Conservation (phyloP, 2,329 filamentous ascomycete species). For the Colletotrichum sp. region DNA sequence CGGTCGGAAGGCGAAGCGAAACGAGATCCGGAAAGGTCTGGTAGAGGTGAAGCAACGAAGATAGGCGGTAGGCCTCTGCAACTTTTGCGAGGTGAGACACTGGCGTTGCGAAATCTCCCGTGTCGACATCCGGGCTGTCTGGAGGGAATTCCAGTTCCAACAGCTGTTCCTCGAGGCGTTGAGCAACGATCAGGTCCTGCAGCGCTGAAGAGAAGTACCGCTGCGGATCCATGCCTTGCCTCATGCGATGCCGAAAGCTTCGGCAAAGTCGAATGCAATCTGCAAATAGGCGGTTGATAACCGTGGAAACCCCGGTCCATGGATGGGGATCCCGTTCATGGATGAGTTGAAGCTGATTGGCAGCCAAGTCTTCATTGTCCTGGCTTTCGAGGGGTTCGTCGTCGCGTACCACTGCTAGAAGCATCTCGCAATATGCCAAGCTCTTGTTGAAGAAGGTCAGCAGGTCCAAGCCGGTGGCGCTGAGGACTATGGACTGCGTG, state of each 20-base stretch:
- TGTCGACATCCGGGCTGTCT: slow-evolving; percentile 27
- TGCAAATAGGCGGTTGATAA: slow-evolving; percentile 35
- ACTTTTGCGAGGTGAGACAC: slow-evolving; percentile 35
- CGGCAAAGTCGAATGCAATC: slow-evolving; percentile 41
- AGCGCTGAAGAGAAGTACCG: slow-evolving; percentile 28
- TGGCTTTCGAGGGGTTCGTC: slow-evolving; percentile 25
- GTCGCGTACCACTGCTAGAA: slow-evolving; percentile 41
- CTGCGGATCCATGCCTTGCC: slow-evolving; percentile 26
- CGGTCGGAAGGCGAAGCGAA: slow-evolving; percentile 30
- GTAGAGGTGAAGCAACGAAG: slow-evolving; percentile 43
- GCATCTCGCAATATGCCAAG: slow-evolving; percentile 43
- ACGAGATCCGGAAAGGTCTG: slow-evolving; percentile 41
- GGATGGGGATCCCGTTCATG: slow-evolving; percentile 32
- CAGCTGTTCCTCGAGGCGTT: slow-evolving; percentile 37
- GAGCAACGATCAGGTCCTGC: slow-evolving; percentile 36
- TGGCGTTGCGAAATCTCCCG: slow-evolving; percentile 31
- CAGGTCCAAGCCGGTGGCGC: slow-evolving; percentile 29
- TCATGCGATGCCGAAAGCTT: slow-evolving; percentile 32
- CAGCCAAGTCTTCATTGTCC: background rate
- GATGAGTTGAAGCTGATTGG: background rate
- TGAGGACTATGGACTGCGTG: slow-evolving; percentile 14
- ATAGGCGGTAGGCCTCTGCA: slow-evolving; percentile 41
- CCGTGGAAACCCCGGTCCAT: slow-evolving; percentile 42
- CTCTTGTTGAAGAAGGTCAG: slow-evolving; percentile 44
- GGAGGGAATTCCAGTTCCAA: slow-evolving; percentile 33